Conservation (phyloP, 345 rosid species). For the Eucalyptus curtisii region DNA sequence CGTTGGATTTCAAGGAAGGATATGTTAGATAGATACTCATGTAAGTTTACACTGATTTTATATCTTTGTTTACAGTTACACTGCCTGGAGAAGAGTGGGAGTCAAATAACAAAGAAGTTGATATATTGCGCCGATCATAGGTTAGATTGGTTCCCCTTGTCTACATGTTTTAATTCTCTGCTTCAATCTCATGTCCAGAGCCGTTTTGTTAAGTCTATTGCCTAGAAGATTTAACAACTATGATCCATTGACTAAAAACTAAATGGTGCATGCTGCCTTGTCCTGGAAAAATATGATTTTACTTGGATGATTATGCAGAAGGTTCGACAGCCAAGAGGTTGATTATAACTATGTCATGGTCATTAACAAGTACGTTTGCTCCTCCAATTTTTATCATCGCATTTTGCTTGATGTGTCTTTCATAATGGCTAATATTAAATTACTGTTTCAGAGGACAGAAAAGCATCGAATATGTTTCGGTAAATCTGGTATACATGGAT, state of each 20-base stretch:
- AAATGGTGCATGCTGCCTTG: too few species aligned
- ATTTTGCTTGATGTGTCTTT: neutral
- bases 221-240: neutral
- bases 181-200: neutral
- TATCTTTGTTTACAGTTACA: too few species aligned
- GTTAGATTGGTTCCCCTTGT: conserved; percentile 4
- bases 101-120: conserved; percentile 55
- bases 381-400: neutral
- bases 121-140: conserved; percentile 77
- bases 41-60: too few species aligned
- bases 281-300: too few species aligned
- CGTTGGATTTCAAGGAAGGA: too few species aligned
- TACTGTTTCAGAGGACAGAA: conserved; percentile 28
- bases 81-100: too few species aligned
- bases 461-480: conserved; percentile 73
- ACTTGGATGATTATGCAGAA: too few species aligned
- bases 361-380: conserved; percentile 45
- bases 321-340: too few species aligned
- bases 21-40: too few species aligned
- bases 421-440: neutral
- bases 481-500: conserved; percentile 95
- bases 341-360: too few species aligned
- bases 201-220: neutral
- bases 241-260: too few species aligned
- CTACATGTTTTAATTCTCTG: neutral